Conservation (phyloP, 371 early-diverging fungal genomes). For the Choanephora cucurbitarum region DNA sequence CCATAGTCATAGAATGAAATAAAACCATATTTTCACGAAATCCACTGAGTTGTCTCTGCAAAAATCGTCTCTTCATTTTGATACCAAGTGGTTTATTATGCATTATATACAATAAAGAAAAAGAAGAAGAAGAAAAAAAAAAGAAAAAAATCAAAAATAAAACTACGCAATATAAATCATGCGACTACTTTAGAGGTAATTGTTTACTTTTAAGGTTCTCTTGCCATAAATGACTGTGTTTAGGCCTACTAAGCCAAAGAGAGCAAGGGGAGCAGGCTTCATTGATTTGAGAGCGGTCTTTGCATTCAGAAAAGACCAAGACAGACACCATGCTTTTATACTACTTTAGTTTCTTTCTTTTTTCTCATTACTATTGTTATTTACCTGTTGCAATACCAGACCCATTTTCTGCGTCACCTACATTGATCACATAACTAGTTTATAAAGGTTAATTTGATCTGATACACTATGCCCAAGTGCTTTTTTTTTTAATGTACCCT, state of each 20-base stretch:
- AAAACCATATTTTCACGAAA: constrained; percentile 34
- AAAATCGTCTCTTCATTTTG: constrained; percentile 26
- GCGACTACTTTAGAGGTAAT: constrained; percentile 31
- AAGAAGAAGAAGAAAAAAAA: constrained; percentile 1
- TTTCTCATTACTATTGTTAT: too few relatives aligned
- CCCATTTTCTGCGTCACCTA: constrained; percentile 52
- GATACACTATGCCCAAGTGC: too few relatives aligned
- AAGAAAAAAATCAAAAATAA: constrained; percentile 1
- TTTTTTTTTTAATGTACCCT: constrained; percentile 29
- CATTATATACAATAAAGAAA: constrained; percentile 7
- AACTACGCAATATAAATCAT: not conserved
- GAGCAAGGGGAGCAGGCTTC: constrained; percentile 39
- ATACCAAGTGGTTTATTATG: constrained; percentile 6
- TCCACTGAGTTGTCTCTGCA: constrained; percentile 27
- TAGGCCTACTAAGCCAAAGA: constrained; percentile 32
- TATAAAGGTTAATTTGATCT: not conserved
- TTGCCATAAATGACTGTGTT: constrained; percentile 47
- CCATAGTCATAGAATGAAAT: constrained; percentile 34
- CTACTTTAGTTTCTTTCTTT: not conserved
- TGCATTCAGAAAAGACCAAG: constrained; percentile 50
- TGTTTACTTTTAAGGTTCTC: constrained; percentile 47
- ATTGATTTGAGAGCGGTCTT: constrained; percentile 31
- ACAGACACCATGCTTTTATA: constrained; percentile 48
- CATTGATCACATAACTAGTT: constrained; percentile 41
- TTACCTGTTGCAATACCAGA: constrained; percentile 57